Evolutionary conservation across 352 stramenopile species (phyloP).

Genomic region (Phytophthora agathidicida): DNA sequence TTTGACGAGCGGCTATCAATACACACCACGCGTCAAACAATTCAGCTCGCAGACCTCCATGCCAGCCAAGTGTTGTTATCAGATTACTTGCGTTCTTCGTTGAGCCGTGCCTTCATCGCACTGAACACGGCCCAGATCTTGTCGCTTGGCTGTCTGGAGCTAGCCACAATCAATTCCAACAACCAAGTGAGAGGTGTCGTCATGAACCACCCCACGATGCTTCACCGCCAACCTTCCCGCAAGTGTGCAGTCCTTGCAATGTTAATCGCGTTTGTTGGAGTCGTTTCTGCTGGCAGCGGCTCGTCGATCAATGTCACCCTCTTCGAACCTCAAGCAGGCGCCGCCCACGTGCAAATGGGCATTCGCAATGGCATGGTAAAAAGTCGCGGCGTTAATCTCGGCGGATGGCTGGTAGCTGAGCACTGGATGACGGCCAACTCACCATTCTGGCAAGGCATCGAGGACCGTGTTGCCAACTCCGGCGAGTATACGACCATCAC

Average conservation of each 20-base stretch:
- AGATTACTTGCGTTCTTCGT: too few relatives aligned
- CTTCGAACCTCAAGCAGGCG: background rate
- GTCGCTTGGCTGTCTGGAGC: too few relatives aligned
- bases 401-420: constrained; percentile 83
- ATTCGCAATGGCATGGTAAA: constrained; percentile 45
- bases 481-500: constrained; percentile 80
- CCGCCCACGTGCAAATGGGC: constrained; percentile 32
- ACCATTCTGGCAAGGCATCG: constrained; percentile 64
- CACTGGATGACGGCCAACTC: constrained; percentile 77
- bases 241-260: background rate
- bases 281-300: background rate
- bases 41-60: too few relatives aligned
- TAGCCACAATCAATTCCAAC: too few relatives aligned
- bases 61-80: too few relatives aligned
- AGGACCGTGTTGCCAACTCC: constrained; percentile 31
- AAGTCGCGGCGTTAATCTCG: constrained; percentile 78
- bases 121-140: too few relatives aligned
- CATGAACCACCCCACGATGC: constrained; percentile 9
- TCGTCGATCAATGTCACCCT: constrained; percentile 6
- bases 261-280: background rate
- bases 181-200: background rate
- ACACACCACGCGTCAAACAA: too few relatives aligned
- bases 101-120: too few relatives aligned
- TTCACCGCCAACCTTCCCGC: background rate
- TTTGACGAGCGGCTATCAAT: too few relatives aligned